Conservation (phyloP, 2,329 filamentous ascomycete genomes). For the Ophiosphaerella herpotricha region DNA sequence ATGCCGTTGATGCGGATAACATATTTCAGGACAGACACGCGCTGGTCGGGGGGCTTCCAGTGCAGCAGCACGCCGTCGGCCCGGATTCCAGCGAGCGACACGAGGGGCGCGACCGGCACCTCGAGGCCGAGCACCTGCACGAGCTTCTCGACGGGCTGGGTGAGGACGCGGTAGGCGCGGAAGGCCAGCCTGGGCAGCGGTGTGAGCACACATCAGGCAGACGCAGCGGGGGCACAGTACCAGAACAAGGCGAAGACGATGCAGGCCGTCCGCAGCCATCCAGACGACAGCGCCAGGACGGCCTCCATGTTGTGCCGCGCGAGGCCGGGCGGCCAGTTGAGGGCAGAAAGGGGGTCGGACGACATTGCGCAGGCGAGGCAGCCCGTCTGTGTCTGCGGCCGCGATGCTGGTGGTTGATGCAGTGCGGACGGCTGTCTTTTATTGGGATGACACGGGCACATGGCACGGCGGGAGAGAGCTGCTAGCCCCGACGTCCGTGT, state of each 20-base stretch:
- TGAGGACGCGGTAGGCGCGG: conserved; percentile 84
- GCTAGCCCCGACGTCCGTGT: conserved; percentile 3
- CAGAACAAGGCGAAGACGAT: conserved; percentile 44
- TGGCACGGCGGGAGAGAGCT: too few relatives aligned
- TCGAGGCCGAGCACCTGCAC: conserved; percentile 92
- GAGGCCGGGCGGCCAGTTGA: conserved; percentile 42
- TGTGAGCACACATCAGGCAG: not conserved
- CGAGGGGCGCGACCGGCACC: conserved; percentile 85
- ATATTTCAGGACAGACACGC: conserved; percentile 78
- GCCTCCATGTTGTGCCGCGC: conserved; percentile 44
- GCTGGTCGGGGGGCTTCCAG: conserved; percentile 77
- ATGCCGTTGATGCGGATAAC: conserved; percentile 92
- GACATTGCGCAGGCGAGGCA: conserved; percentile 33
- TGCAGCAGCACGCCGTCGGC: conserved; percentile 85
- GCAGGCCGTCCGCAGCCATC: conserved; percentile 43
- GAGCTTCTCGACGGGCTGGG: conserved; percentile 87
- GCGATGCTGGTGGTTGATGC: not conserved
- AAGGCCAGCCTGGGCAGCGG: conserved; percentile 70
- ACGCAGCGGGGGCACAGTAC: conserved; percentile 15
- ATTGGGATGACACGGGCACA: too few relatives aligned
- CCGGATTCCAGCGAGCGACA: conserved; percentile 88
- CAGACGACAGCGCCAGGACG: conserved; percentile 40
- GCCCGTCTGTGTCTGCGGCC: conserved; percentile 5
- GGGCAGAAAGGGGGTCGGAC: conserved; percentile 34
- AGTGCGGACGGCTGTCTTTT: not conserved